These are phyloP conservation scores for Pichia sp. DNA, from an alignment of 1,139 yeast species.

Conservation along the genomic window DNA sequence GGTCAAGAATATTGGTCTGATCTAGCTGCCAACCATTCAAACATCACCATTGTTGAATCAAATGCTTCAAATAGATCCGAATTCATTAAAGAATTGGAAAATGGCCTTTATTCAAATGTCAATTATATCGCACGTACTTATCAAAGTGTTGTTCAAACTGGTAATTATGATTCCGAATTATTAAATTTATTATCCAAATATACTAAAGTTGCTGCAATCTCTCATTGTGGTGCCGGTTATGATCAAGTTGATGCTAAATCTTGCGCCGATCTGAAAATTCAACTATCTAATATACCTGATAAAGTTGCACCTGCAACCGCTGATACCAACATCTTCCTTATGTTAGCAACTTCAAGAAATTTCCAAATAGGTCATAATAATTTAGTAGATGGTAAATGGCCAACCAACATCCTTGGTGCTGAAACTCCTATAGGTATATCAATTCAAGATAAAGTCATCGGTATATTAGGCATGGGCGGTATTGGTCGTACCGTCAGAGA, in stretches of 20 bases:
- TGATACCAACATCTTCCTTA: slow-evolving; percentile 62
- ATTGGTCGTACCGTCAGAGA: slow-evolving; percentile 71
- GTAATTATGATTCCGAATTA: slow-evolving; percentile 71
- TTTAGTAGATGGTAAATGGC: slow-evolving; percentile 56
- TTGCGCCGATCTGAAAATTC: slow-evolving; percentile 43
- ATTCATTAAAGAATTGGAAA: slow-evolving; percentile 44
- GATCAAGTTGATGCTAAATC: slow-evolving; percentile 67
- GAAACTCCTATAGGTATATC: slow-evolving; percentile 47
- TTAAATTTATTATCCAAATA: slow-evolving; percentile 46
- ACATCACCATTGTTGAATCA: slow-evolving; percentile 34
- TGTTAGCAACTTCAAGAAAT: slow-evolving; percentile 63
- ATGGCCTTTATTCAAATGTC: slow-evolving; percentile 43
- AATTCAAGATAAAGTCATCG: slow-evolving; percentile 58
- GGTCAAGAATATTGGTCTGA: slow-evolving; percentile 54
- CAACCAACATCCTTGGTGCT: slow-evolving; percentile 33
- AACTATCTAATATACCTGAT: slow-evolving; percentile 65
- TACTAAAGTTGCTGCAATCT: slow-evolving; percentile 49
- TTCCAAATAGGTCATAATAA: slow-evolving; percentile 43
- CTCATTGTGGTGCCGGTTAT: slow-evolving; percentile 91
- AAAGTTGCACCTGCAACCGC: slow-evolving; percentile 79
- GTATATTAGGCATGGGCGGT: slow-evolving; percentile 77
- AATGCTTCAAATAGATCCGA: slow-evolving; percentile 36
- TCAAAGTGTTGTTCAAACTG: slow-evolving; percentile 42
- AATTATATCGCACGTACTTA: slow-evolving; percentile 38
- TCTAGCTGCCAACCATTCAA: slow-evolving; percentile 36